A percentile compares a stretch with the other conserved stretches of the same genome.
These are phyloP conservation scores for Crotalaria pallida DNA, from an alignment of 306 rosid genomes.

Conservation along the genomic window DNA sequence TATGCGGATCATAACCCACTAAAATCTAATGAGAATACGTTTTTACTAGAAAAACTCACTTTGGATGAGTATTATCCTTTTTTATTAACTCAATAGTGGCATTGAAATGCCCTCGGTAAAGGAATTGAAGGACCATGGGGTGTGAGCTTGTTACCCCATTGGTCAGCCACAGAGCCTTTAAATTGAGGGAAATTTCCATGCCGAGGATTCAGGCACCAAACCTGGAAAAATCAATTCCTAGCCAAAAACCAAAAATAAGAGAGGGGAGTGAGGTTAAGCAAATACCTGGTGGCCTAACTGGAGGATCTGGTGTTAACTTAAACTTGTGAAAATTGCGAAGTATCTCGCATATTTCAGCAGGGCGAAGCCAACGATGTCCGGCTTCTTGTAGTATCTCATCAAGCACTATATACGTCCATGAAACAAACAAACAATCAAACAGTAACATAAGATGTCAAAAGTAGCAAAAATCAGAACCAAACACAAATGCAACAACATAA, in stretches of 20 bases:
- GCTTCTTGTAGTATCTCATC: slow-evolving; percentile 52
- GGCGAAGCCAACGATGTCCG: slow-evolving; percentile 64
- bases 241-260: background rate
- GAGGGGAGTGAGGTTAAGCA: background rate
- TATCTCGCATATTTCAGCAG: slow-evolving; percentile 66
- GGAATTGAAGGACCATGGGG: background rate
- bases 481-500: background rate
- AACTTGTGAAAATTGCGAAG: slow-evolving; percentile 53
- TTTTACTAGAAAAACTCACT: background rate
- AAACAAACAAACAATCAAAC: background rate
- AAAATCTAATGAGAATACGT: too few species aligned
- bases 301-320: slow-evolving; percentile 51
- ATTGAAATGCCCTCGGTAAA: background rate
- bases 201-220: background rate
- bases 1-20: too few species aligned
- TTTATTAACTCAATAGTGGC: background rate
- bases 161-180: background rate
- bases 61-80: too few species aligned
- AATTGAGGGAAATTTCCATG: background rate
- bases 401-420: slow-evolving; percentile 29
- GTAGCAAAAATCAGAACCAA: background rate
- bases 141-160: background rate
- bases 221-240: background rate
- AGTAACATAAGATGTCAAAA: background rate
- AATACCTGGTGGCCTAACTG: slow-evolving; percentile 58